Evolutionary conservation across 352 stramenopile genomes (phyloP), one percentile per base, ranked within the genome.

Genomic region (Salisapilia sapeloensis): DNA sequence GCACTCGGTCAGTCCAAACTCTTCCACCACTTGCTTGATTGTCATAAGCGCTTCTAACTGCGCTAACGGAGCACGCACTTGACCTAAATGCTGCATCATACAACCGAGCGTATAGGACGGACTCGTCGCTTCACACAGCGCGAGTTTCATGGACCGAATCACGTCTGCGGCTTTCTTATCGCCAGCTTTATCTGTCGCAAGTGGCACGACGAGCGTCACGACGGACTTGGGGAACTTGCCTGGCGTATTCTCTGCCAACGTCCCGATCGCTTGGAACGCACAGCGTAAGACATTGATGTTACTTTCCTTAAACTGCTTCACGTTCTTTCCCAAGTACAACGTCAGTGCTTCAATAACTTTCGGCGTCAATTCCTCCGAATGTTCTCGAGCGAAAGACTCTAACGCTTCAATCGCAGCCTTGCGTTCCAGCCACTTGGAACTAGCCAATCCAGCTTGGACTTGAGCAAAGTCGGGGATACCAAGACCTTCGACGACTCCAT

Each of bases 201-300:
- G 64, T 17, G 76, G 66, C 18, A 80, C 46, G 7, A 81, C 60
- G 13, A 65, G 44, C 29, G 66, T 84, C 0, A 90, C 61, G 31
- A 92, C 66, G 25, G 70, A 60, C 11, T 65, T 72, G 0, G 71
- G 59, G 20, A 87, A 82, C 40, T 83, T 78, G 17, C 53, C 53
- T 1, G 56, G 41, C 23, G 50, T 51, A 20, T 50, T 54, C 26
- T 75, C 60, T 6, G 76, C 70, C 42, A 90, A 83, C 4, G 50
- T 71, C 8, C 59, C 71, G 4, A 92, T 50, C 1, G 74, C 76
- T 38, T 90, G 60, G 26, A 92, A 92, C 8, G 74, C 60, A 38
- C 74, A 83, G 33, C 80, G 83, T 10, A 92, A 37, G 3, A 90
- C 76, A 33, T 92, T 87, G 39, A 92, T 81, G 40, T 92, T 92